A percentile compares a stretch with the other conserved stretches of the same genome.
Evolutionary conservation across 2,329 filamentous ascomycete genomes (phyloP).

Genomic region (Tolypocladium inflatum): DNA sequence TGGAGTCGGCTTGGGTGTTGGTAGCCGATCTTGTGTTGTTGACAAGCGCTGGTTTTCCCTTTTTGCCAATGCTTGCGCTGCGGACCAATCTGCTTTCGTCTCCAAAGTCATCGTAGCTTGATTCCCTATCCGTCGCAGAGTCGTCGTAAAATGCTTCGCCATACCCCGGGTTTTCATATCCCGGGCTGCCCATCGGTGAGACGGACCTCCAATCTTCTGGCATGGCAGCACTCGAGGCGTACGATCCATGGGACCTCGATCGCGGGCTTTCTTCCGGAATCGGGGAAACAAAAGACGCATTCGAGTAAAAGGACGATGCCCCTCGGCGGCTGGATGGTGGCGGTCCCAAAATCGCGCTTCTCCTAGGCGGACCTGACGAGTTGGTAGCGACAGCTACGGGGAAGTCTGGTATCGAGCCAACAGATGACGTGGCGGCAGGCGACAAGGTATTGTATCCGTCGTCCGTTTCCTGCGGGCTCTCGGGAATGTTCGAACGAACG

Average conservation of each 20-base stretch:
- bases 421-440: constrained; percentile 40
- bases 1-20: constrained; percentile 4
- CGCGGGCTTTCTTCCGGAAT: constrained; percentile 63
- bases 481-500: constrained; percentile 18
- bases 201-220: constrained; percentile 52
- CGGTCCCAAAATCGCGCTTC: constrained; percentile 47
- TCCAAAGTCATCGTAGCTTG: constrained; percentile 34
- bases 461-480: constrained; percentile 21
- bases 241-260: constrained; percentile 51
- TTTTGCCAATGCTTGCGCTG: constrained; percentile 52
- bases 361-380: constrained; percentile 23
- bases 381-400: constrained; percentile 29
- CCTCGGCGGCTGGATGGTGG: constrained; percentile 52
- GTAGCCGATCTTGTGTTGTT: constrained; percentile 24
- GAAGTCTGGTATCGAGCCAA: constrained; percentile 51
- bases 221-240: constrained; percentile 64
- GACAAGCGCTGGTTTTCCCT: constrained; percentile 47
- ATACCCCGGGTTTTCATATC: constrained; percentile 16
- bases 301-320: constrained; percentile 56
- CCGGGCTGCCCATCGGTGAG: constrained; percentile 34
- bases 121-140: constrained; percentile 32
- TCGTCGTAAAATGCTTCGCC: constrained; percentile 43
- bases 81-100: constrained; percentile 50
- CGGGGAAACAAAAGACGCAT: constrained; percentile 59
- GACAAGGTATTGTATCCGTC: constrained; percentile 29